Base-by-base conservation (phyloP, 2,329 filamentous ascomycete species). In the Colletotrichum sp. region DNA sequence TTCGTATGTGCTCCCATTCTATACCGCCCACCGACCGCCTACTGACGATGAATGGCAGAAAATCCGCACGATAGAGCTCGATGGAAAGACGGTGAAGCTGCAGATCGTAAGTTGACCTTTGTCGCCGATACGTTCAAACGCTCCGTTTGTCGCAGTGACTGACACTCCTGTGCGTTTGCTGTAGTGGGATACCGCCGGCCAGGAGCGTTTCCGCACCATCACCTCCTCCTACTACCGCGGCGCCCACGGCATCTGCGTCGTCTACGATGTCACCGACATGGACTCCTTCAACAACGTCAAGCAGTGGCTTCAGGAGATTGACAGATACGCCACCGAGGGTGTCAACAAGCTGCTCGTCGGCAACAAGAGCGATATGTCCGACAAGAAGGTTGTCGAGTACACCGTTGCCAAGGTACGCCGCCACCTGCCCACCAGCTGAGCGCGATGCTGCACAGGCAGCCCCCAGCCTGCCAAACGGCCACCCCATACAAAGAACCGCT, bases 221-320 rank as follows among this genome's bases (percentile, higher is more conserved):
- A 99, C 97, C 78, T 99, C 96, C 57, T 99, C 97, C 78, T 99
- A 99, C 92, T 99, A 99, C 91, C 95, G 97, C 85, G 97, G 97
- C 83, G 97, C 97, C 80, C 97, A 99, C 89, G 97, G 97, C 82
- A 99, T 99, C 89, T 99, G 97, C 89, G 96, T 99, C 81, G 97
- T 99, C 86, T 99, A 99, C 92, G 97, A 99, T 93, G 97, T 99
- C 84, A 99, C 97, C 81, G 97, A 99, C 87, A 98, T 99, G 96
- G 97, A 99, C 87, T 98, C 95, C 34, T 99, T 99, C 95, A 99
- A 99, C 94, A 99, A 99, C 90, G 97, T 99, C 83, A 99, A 99
- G 95, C 97, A 99, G 91, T 99, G 97, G 97, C 93, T 99, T 78
- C 97, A 99, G 88, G 97, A 99, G 90, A 99, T 99, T 82, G 97